Evolutionary conservation across 192 early-diverging fungal genomes (phyloP).

Genomic region (Thamnidium elegans): DNA sequence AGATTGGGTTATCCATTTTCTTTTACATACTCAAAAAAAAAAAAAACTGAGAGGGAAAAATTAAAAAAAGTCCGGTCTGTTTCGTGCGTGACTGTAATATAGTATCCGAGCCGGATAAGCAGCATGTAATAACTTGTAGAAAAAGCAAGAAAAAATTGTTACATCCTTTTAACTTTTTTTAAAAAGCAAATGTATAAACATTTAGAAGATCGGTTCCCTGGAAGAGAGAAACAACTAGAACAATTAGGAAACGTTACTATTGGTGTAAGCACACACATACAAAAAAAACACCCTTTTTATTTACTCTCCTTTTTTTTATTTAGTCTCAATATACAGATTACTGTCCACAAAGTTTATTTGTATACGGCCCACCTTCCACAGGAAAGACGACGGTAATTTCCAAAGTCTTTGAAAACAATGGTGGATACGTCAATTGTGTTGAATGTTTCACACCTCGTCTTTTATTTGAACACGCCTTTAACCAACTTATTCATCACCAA

Average conservation of each 20-base stretch:
- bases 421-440: slow-evolving; percentile 67
- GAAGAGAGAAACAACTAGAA: slow-evolving; percentile 12
- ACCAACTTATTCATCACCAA: slow-evolving; percentile 55
- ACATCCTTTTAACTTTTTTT: not conserved
- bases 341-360: slow-evolving; percentile 31
- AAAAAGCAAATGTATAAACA: not conserved
- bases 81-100: slow-evolving; percentile 1
- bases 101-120: not conserved
- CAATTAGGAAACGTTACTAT: not conserved
- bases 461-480: slow-evolving; percentile 75
- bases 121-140: not conserved
- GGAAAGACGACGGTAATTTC: slow-evolving; percentile 49
- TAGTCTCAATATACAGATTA: not conserved
- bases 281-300: not conserved
- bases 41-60: too few relatives aligned
- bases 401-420: slow-evolving; percentile 3
- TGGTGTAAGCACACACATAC: not conserved
- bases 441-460: slow-evolving; percentile 74
- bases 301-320: not conserved
- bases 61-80: not conserved
- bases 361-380: slow-evolving; percentile 48
- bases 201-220: slow-evolving; percentile 11
- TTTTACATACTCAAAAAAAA: slow-evolving; percentile 5
- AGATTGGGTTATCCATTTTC: not conserved
- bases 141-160: not conserved